phyloP scores from a whole-genome alignment of 352 stramenopile species.

The Phytophthora pini region DNA sequence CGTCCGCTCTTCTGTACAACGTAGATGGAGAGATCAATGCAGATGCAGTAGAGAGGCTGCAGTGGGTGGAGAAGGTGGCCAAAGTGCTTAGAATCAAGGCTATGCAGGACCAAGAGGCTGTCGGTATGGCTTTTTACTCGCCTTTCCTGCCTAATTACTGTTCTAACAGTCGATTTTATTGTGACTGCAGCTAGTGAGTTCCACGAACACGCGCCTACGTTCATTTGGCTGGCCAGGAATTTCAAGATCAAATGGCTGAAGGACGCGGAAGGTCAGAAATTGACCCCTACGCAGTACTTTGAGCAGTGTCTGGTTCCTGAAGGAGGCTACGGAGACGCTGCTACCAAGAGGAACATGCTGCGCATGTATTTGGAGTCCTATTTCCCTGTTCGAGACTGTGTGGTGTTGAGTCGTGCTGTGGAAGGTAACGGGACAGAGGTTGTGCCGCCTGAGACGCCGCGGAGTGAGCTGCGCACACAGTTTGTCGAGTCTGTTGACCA shows the following conservation, averaged over 20 bases:
- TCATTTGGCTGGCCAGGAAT: constrained; percentile 71
- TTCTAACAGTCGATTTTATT: constrained; percentile 16
- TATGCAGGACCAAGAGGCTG: constrained; percentile 64
- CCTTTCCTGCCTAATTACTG: not conserved
- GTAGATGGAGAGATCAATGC: constrained; percentile 60
- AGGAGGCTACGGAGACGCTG: constrained; percentile 60
- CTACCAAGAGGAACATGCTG: constrained; percentile 53
- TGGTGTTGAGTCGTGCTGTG: constrained; percentile 56
- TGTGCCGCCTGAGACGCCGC: constrained; percentile 15
- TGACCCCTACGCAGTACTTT: constrained; percentile 60
- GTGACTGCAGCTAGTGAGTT: constrained; percentile 46
- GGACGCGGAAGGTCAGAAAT: constrained; percentile 45
- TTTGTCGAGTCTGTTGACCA: constrained; percentile 67
- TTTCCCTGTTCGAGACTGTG: constrained; percentile 50
- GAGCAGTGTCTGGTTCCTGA: constrained; percentile 54
- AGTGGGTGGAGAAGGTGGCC: constrained; percentile 54
- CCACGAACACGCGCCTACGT: constrained; percentile 54
- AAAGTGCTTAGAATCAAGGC: constrained; percentile 53
- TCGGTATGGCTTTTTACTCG: constrained; percentile 34
- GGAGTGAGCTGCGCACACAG: constrained; percentile 48
- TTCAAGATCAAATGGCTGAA: constrained; percentile 79
- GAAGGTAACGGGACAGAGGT: constrained; percentile 38
- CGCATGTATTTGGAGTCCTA: constrained; percentile 69
- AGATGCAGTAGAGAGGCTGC: constrained; percentile 46
- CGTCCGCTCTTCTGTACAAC: constrained; percentile 67